phyloP scores from a whole-genome alignment of 2,329 filamentous ascomycete genomes.

The Diaporthe velutina region DNA sequence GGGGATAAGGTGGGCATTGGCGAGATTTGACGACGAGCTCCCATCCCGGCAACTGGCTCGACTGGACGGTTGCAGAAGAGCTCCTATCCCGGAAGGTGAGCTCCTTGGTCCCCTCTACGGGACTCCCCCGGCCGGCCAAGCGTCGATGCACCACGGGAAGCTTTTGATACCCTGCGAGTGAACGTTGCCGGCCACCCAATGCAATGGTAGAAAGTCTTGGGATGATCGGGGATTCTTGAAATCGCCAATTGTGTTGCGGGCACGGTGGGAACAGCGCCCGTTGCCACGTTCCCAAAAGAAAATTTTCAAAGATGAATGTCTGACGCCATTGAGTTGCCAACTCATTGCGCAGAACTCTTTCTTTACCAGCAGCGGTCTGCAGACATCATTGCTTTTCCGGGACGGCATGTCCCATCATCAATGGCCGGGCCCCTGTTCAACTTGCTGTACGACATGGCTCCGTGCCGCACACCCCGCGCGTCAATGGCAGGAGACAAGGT shows the following conservation, averaged over 20 bases:
- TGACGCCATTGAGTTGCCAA: conserved; percentile 19
- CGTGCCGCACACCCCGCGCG: conserved; percentile 32
- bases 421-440: conserved; percentile 21
- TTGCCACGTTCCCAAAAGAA: neutral
- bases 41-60: conserved; percentile 20
- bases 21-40: conserved; percentile 34
- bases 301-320: neutral
- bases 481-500: conserved; percentile 22
- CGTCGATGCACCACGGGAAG: conserved; percentile 37
- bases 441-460: conserved; percentile 38
- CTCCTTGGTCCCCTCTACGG: conserved; percentile 29
- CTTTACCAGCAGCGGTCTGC: conserved; percentile 14
- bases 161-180: conserved; percentile 35
- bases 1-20: neutral
- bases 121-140: conserved; percentile 19
- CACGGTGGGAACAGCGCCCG: neutral
- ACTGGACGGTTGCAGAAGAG: conserved; percentile 23
- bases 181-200: conserved; percentile 34
- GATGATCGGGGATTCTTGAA: conserved; percentile 12
- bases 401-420: conserved; percentile 25
- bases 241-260: neutral
- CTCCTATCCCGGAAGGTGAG: conserved; percentile 31
- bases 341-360: conserved; percentile 1
- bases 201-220: conserved; percentile 15
- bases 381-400: neutral